Evolutionary conservation across 2,329 filamentous ascomycete species (phyloP), one percentile per base, ranked within the genome.

Genomic region (Cladosporium sp.): DNA sequence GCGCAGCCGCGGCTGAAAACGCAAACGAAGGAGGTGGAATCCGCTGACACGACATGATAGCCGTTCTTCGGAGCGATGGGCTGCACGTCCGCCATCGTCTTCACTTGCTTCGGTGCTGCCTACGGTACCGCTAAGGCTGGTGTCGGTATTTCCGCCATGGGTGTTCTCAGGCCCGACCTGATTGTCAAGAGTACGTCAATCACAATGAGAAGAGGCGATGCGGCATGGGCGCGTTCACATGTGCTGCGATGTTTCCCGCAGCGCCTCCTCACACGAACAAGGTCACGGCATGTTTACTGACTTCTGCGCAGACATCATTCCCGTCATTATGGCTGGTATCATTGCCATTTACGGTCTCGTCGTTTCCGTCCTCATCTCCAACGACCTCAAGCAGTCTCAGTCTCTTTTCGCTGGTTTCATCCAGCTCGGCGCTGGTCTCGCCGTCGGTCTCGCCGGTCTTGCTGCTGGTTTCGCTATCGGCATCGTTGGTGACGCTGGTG

Each of bases 241-340:
- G 5, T 28, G 4, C 22, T 28, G 22, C 22, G 22, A 28, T 7
- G 7, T 28, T 7, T 28, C 43, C 52, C n/a, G 33, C 49, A 48
- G 18, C 13, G 16, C 14, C 37, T 42, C 42, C 48, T n/a, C 16
- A 34, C 16, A 34, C 52, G 14, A 19, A 44, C 45, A n/a, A 19
- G 9, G 28, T 13, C 38, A 31, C 16, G 14, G 13, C 32, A 33
- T 40, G 51, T 33, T 14, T 42, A 38, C 53, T 43, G 37, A 49
- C 42, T 34, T 42, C 33, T 35, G 14, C 49, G 9, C 63, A 97
- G 92, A 96, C 82, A 96, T 97, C 74, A 92, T 97, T 61, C 93
- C 93, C 72, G 93, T 97, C 76, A 95, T 98, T 85, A 98, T 98
- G 93, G 93, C 93, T 81, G 93, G 93, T 97, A 98, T 98, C 76